phyloP scores from a whole-genome alignment of 2,329 filamentous ascomycete genomes.

The Epichloe scottii region DNA sequence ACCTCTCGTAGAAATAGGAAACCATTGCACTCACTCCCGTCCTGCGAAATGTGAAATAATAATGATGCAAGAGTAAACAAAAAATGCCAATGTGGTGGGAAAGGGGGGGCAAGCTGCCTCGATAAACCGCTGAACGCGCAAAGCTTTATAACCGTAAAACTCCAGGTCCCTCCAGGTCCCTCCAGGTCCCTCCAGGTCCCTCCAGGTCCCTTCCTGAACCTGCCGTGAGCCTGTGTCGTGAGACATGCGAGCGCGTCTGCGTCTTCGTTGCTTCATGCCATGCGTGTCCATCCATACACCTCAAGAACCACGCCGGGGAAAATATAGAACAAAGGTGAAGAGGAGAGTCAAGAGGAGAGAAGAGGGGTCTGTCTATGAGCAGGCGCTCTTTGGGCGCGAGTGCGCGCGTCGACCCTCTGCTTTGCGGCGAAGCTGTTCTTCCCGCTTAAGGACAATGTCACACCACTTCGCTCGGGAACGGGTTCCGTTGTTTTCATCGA shows the following conservation, averaged over 20 bases:
- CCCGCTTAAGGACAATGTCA: slow-evolving; percentile 51
- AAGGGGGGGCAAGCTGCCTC: background rate
- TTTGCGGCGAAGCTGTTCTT: slow-evolving; percentile 44
- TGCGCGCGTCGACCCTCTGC: slow-evolving; percentile 40
- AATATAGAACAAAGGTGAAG: background rate
- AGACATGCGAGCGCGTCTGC: background rate
- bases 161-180: background rate
- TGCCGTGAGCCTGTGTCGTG: background rate
- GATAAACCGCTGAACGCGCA: background rate
- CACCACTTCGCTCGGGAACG: slow-evolving; percentile 50
- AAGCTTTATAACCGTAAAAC: background rate
- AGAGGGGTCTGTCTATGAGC: slow-evolving; percentile 12
- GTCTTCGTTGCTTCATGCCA: slow-evolving; percentile 1
- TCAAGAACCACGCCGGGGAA: background rate
- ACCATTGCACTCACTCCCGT: background rate
- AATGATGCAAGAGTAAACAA: background rate
- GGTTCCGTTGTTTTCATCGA: slow-evolving; percentile 30
- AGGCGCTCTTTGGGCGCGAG: slow-evolving; percentile 46
- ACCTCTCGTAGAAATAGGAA: background rate
- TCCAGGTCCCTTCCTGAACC: background rate
- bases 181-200: no score
- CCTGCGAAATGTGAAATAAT: background rate
- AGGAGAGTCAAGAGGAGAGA: background rate
- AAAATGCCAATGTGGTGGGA: background rate
- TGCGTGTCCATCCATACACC: background rate